Evolutionary conservation across 75 land plant species (phyloP), one percentile per base, ranked within the genome.

Genomic region (Pinus taeda): DNA sequence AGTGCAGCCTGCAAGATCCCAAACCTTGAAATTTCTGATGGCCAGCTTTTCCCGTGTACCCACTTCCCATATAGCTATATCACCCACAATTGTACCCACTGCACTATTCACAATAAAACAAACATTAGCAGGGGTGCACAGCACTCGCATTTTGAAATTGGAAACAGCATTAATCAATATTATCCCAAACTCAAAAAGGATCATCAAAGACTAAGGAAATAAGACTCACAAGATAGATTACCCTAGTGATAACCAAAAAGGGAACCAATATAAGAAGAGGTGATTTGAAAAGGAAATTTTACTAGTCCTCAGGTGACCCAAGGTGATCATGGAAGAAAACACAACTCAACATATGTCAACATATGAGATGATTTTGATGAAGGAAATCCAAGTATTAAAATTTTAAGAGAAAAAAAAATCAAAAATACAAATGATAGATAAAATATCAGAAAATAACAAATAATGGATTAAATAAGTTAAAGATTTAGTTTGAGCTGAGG

Each of bases 51-150:
- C 91, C 11, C 89, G 79, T 1, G 88, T 76, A 36, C 84, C 85
- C 20, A 94, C 82, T 4, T 95, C 98, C 95, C 95, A 97, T 15
- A 97, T 62, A 74, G 81, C 83, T 56, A 95, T 83, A 49, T 97
- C 98, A 39, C 99, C 99, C 58, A 88, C 89, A 74, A 86, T 93
- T 79, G 99, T 97, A 57, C 99, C 99, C 77, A 95, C 99, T 97
- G 74, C 49, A 39, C 39, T 45, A 37, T 22, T 69, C 49, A 39
- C 22, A 39, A 69, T 39, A 42, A 42, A 42, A 39, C 71, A 69
- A 65, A 1, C 49, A 69, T 20, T 42, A 69, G 49, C 5, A 7
- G 72, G 14, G 2, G 2, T 7, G 18, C 53, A 42, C 72, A 69
- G 42, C 22, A 2, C 12, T 69, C 55, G 3, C 42, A 11, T 42